Percentiles rank a stretch among this genome's conserved stretches.
phyloP scores from a whole-genome alignment of 768 basidiomycete genomes.

The Termitomyces sp. region DNA sequence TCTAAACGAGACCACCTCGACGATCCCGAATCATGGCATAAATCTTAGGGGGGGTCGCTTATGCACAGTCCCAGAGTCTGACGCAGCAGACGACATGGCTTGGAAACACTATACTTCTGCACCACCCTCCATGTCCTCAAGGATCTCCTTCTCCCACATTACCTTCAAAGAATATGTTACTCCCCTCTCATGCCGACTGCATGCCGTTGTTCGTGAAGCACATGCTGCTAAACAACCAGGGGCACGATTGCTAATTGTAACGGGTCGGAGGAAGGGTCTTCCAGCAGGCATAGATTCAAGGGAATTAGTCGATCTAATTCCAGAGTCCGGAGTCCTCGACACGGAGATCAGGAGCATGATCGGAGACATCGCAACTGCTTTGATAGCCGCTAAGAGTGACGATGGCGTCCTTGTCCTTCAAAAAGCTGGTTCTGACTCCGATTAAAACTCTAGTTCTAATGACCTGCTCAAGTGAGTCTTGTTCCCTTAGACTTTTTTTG shows the following conservation, averaged over 20 bases:
- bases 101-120: conserved; percentile 44
- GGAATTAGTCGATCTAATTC: conserved; percentile 47
- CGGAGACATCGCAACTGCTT: neutral
- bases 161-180: conserved; percentile 56
- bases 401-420: neutral
- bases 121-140: neutral
- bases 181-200: conserved; percentile 58
- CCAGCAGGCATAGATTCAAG: conserved; percentile 54
- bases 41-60: conserved; percentile 58
- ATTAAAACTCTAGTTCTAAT: too few species aligned
- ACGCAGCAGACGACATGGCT: conserved; percentile 75
- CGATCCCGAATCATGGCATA: neutral
- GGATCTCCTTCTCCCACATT: conserved; percentile 48
- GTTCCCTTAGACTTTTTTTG: too few species aligned
- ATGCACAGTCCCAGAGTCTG: conserved; percentile 66
- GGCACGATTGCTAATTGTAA: conserved; percentile 55
- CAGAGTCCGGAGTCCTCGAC: conserved; percentile 28
- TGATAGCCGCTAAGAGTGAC: neutral
- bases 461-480: too few species aligned
- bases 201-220: conserved; percentile 50
- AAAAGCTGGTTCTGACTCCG: neutral
- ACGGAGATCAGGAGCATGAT: conserved; percentile 55
- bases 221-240: neutral
- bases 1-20: neutral
- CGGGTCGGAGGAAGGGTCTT: conserved; percentile 69